phyloP scores from a whole-genome alignment of 2,329 filamentous ascomycete genomes.

The Alternaria sp. region DNA sequence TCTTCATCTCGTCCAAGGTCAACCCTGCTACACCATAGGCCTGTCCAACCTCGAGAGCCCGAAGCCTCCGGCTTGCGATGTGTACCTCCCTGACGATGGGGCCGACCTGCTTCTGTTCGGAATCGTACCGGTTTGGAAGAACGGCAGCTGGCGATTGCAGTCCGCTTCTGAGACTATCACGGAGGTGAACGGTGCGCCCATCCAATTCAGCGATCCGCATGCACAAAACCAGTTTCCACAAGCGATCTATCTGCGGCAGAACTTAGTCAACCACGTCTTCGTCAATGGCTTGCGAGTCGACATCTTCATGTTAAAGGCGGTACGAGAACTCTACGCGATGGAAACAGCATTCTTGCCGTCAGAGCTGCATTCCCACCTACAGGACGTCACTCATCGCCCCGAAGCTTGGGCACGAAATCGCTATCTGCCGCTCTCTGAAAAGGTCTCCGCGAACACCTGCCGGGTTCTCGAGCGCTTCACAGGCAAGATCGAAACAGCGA shows the following conservation, averaged over 20 bases:
- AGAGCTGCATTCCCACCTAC: background rate
- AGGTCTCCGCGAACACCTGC: constrained; percentile 10
- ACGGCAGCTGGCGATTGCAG: constrained; percentile 16
- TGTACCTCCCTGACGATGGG: constrained; percentile 18
- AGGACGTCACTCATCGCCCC: constrained; percentile 6
- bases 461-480: constrained; percentile 22
- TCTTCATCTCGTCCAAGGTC: constrained; percentile 1
- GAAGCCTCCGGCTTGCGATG: constrained; percentile 6
- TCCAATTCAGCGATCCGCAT: constrained; percentile 9
- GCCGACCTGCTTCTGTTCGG: constrained; percentile 12
- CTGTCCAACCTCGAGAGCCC: background rate
- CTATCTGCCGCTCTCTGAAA: constrained; percentile 6
- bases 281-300: constrained; percentile 14
- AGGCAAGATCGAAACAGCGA: constrained; percentile 13
- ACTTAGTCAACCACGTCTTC: constrained; percentile 6
- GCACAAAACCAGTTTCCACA: constrained; percentile 9
- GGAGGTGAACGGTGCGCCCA: constrained; percentile 18
- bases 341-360: background rate
- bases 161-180: constrained; percentile 13
- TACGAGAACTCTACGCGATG: constrained; percentile 1
- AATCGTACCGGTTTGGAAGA: constrained; percentile 4
- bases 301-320: constrained; percentile 20
- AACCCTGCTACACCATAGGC: constrained; percentile 15
- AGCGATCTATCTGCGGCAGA: constrained; percentile 13
- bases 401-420: constrained; percentile 13